A percentile compares a stretch with the other conserved stretches of the same genome.
Conservation (phyloP, 495 filamentous ascomycete genomes). For the Ramalina intermedia region DNA sequence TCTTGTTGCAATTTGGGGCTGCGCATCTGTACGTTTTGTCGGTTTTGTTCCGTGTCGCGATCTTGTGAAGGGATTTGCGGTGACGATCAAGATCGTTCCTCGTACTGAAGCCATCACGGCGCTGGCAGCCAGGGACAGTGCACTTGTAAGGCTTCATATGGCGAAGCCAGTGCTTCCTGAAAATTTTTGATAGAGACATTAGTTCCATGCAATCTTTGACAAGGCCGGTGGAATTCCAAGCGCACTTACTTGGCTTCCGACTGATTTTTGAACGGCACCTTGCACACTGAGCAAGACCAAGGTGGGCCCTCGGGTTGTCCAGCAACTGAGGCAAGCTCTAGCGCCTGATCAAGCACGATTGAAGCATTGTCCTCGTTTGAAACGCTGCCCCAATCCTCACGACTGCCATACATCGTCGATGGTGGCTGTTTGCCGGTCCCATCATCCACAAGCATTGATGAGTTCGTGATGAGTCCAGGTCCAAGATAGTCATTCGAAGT, state of each 20-base stretch:
- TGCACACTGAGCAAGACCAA: neutral
- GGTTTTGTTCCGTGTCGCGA: slow-evolving; percentile 34
- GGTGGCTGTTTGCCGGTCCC: too few relatives aligned
- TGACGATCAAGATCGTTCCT: slow-evolving; percentile 68
- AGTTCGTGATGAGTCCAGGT: too few relatives aligned
- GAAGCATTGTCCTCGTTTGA: too few relatives aligned
- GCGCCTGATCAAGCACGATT: too few relatives aligned
- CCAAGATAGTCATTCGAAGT: too few relatives aligned
- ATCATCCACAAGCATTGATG: too few relatives aligned
- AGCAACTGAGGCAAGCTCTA: too few relatives aligned
- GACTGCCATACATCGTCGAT: too few relatives aligned
- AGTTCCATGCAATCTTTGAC: neutral
- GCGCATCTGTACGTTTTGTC: slow-evolving; percentile 54
- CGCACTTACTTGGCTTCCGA: slow-evolving; percentile 21
- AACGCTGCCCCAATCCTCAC: too few relatives aligned
- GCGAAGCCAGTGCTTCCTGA: slow-evolving; percentile 67
- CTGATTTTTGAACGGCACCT: slow-evolving; percentile 11
- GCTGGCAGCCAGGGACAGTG: slow-evolving; percentile 40
- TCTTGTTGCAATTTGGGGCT: slow-evolving; percentile 46
- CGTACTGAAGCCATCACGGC: slow-evolving; percentile 62
- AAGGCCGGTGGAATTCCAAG: neutral
- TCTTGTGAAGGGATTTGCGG: slow-evolving; percentile 51
- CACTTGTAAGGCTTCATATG: slow-evolving; percentile 67
- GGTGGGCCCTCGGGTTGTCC: neutral
- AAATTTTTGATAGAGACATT: neutral